Evolutionary conservation across 495 filamentous ascomycete genomes (phyloP).

Genomic region (Neurospora sp.): DNA sequence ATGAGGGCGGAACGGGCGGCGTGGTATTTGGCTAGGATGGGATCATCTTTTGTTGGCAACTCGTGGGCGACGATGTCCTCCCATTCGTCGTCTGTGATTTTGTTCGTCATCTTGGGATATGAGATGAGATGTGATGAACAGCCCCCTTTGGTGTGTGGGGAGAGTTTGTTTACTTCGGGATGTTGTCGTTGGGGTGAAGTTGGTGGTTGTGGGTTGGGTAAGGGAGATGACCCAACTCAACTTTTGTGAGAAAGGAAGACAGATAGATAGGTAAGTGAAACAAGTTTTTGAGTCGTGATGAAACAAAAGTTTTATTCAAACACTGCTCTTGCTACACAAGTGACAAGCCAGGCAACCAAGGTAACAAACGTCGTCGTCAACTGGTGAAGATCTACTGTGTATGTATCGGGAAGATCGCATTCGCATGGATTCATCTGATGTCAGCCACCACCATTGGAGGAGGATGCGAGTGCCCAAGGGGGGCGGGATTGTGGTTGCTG

Average conservation of each 20-base stretch:
- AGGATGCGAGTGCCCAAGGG: background rate
- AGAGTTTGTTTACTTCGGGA: background rate
- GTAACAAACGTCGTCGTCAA: background rate
- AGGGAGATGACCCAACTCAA: background rate
- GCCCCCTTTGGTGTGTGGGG: too few species aligned
- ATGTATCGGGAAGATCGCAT: background rate
- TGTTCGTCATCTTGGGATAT: background rate
- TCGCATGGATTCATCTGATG: background rate
- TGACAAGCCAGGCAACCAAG: background rate
- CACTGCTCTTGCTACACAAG: background rate
- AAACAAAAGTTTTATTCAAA: background rate
- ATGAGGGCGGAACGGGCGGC: constrained; percentile 68
- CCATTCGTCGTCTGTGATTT: constrained; percentile 45
- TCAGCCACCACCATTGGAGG: background rate
- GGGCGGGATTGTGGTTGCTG: background rate
- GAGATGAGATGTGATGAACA: too few species aligned
- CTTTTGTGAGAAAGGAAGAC: background rate
- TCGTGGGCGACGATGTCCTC: constrained; percentile 37
- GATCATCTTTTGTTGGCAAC: constrained; percentile 47
- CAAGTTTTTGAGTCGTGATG: background rate
- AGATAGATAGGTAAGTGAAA: background rate
- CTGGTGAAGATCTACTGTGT: background rate
- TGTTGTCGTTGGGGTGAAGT: background rate
- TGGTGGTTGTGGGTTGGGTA: background rate
- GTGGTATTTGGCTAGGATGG: constrained; percentile 71